phyloP scores from a whole-genome alignment of 192 early-diverging fungal species.

The Geranomyces michiganensis region DNA sequence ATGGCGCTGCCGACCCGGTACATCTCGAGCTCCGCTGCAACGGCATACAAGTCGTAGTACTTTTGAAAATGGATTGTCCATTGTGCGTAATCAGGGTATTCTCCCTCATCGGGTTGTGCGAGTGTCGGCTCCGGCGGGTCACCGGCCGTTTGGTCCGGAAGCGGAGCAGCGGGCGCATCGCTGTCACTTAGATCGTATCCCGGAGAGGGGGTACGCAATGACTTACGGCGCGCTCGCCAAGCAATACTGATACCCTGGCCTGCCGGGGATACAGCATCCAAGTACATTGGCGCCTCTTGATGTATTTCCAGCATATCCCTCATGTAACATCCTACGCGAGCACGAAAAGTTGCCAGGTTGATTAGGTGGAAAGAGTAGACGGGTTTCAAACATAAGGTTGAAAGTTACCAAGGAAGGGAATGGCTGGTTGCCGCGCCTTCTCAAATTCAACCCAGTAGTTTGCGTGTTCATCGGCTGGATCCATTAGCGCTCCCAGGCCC shows the following conservation, averaged over 20 bases:
- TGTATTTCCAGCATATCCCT: slow-evolving; percentile 54
- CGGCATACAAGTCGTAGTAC: slow-evolving; percentile 54
- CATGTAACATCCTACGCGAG: slow-evolving; percentile 50
- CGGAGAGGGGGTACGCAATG: neutral
- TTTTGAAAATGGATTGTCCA: slow-evolving; percentile 51
- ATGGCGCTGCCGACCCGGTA: slow-evolving; percentile 36
- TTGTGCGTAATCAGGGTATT: neutral
- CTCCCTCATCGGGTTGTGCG: no score
- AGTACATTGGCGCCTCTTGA: slow-evolving; percentile 43
- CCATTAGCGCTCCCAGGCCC: slow-evolving; percentile 43
- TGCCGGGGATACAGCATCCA: slow-evolving; percentile 9
- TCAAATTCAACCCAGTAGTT: slow-evolving; percentile 52
- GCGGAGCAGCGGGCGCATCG: neutral
- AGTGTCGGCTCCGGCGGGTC: no score
- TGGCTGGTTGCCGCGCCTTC: slow-evolving; percentile 41
- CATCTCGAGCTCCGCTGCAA: slow-evolving; percentile 54
- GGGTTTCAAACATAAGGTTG: no score
- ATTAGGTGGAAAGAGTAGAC: neutral
- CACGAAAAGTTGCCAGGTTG: neutral
- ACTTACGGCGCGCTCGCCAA: slow-evolving; percentile 24
- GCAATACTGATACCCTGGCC: neutral
- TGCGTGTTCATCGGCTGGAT: slow-evolving; percentile 44
- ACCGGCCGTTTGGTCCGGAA: no score
- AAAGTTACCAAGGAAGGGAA: slow-evolving; percentile 55
- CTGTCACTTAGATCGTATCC: neutral